These are phyloP conservation scores for Beta macrorhiza DNA, from an alignment of 179 eudicot species.

Conservation along the genomic window DNA sequence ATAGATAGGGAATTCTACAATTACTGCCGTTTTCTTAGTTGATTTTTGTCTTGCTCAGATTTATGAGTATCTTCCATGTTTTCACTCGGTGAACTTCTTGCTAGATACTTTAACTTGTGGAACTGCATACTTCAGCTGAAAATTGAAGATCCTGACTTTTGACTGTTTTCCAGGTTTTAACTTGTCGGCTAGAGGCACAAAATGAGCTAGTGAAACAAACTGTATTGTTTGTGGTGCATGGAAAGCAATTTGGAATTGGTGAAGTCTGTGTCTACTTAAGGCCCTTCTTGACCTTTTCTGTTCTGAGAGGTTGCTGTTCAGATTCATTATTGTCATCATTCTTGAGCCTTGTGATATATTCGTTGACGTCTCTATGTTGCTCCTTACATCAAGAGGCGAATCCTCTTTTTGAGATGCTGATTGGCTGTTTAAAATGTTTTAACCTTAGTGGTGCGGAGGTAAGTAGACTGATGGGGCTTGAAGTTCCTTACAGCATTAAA, in stretches of 20 bases:
- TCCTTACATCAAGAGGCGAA: conserved; percentile 54
- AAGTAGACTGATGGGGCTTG: conserved; percentile 14
- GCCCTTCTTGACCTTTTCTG: conserved; percentile 61
- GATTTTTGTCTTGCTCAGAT: neutral
- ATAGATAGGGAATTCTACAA: neutral
- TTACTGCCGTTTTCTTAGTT: neutral
- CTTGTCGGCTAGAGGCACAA: conserved; percentile 64
- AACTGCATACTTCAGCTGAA: neutral
- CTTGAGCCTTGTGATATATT: conserved; percentile 45
- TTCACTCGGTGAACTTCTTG: neutral
- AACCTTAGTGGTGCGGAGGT: conserved; percentile 55
- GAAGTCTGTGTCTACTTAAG: conserved; percentile 68
- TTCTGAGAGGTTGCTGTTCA: conserved; percentile 46
- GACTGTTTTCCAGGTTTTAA: conserved; percentile 54
- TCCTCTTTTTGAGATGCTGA: conserved; percentile 63
- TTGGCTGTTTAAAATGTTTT: conserved; percentile 42
- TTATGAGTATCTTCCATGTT: neutral
- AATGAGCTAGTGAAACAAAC: conserved; percentile 71
- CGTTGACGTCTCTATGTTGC: conserved; percentile 71
- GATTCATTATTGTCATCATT: conserved; percentile 42
- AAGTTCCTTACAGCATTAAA: neutral
- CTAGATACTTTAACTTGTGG: neutral
- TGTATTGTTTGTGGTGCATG: conserved; percentile 55
- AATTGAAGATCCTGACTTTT: neutral
- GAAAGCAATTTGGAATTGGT: conserved; percentile 53